Evolutionary conservation across 2,329 filamentous ascomycete species (phyloP).

Genomic region (Alternaria solani): DNA sequence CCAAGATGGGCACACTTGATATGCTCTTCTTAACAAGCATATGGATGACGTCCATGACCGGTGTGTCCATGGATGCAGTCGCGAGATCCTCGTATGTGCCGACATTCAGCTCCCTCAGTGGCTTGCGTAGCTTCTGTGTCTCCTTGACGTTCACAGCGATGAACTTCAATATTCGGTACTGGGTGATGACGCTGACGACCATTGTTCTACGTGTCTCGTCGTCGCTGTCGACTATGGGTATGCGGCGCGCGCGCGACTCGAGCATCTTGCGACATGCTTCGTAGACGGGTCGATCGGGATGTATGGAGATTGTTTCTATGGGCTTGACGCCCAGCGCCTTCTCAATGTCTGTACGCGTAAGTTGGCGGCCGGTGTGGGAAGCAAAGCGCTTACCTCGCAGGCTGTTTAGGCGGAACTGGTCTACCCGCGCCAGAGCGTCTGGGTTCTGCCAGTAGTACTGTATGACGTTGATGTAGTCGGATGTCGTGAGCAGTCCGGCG

Average conservation of each 20-base stretch:
- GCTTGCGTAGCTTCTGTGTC: constrained; percentile 87
- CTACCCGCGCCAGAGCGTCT: constrained; percentile 85
- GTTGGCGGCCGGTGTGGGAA: constrained; percentile 2
- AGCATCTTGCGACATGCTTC: constrained; percentile 96
- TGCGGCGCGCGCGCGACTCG: constrained; percentile 88
- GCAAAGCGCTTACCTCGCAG: constrained; percentile 73
- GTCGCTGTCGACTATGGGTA: constrained; percentile 91
- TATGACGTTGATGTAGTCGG: constrained; percentile 98
- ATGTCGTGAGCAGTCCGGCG: constrained; percentile 91
- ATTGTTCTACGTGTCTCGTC: constrained; percentile 92
- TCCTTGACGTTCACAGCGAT: constrained; percentile 94
- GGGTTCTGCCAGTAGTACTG: constrained; percentile 99
- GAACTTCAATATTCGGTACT: constrained; percentile 98
- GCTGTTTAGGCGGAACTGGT: constrained; percentile 91
- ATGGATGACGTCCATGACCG: constrained; percentile 94
- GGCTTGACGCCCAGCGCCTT: constrained; percentile 89
- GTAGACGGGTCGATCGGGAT: constrained; percentile 88
- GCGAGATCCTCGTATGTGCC: constrained; percentile 84
- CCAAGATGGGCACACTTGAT: constrained; percentile 91
- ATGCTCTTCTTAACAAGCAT: constrained; percentile 93
- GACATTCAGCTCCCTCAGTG: constrained; percentile 81
- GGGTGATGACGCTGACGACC: constrained; percentile 95
- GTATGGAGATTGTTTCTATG: constrained; percentile 94
- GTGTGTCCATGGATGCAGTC: constrained; percentile 86
- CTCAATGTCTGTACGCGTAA: constrained; percentile 77